phyloP scores from a whole-genome alignment of 2,329 filamentous ascomycete species.

The Immersiporthe knoxdaviesiana region DNA sequence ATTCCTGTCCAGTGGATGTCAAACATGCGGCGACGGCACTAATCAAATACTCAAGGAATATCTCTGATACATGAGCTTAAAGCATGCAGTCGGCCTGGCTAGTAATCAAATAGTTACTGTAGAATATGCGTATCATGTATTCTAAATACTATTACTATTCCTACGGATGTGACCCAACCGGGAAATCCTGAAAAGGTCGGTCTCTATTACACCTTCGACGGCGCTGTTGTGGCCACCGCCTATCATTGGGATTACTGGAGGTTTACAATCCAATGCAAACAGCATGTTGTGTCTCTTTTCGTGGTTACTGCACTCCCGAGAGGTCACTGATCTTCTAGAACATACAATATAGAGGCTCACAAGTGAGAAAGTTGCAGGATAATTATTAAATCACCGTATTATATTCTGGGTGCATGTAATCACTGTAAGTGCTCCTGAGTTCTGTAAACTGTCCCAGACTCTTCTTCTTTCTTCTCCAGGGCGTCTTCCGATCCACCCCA shows the following conservation, averaged over 20 bases:
- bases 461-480: neutral
- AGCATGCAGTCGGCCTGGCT: neutral
- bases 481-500: neutral
- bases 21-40: neutral
- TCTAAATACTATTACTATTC: neutral
- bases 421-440: neutral
- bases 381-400: neutral
- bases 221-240: constrained; percentile 2
- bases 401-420: neutral
- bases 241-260: neutral
- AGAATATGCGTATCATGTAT: neutral
- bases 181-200: too few relatives aligned
- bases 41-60: neutral
- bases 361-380: neutral
- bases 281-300: neutral
- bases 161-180: neutral
- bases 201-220: neutral
- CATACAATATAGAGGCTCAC: neutral
- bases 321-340: neutral
- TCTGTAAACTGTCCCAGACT: neutral
- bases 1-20: neutral
- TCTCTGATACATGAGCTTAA: neutral
- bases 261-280: too few relatives aligned
- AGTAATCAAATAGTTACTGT: neutral
- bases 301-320: neutral